These are phyloP conservation scores for Nothopassalora personata DNA, from an alignment of 2,329 filamentous ascomycete genomes.

Conservation along the genomic window DNA sequence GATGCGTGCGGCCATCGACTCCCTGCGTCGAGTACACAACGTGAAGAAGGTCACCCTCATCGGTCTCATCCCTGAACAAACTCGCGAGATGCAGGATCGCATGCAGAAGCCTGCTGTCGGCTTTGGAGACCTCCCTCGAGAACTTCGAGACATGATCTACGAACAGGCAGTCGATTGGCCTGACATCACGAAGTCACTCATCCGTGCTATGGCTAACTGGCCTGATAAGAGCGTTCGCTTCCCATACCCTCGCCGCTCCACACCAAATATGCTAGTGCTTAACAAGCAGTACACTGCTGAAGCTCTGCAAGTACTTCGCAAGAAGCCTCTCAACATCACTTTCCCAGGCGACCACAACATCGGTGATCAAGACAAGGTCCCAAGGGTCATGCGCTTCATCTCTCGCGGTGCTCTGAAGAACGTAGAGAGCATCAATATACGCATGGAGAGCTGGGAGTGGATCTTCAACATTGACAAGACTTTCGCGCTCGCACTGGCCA, in stretches of 20 bases:
- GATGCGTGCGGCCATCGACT: slow-evolving; percentile 13
- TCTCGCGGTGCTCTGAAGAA: slow-evolving; percentile 16
- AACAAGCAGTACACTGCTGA: slow-evolving; percentile 33
- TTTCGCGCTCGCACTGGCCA: slow-evolving; percentile 13
- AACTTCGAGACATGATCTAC: slow-evolving; percentile 30
- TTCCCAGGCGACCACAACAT: slow-evolving; percentile 14
- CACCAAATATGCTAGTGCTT: slow-evolving; percentile 33
- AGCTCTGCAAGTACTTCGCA: slow-evolving; percentile 25
- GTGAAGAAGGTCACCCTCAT: slow-evolving; percentile 22
- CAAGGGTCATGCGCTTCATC: slow-evolving; percentile 24
- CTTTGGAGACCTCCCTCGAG: slow-evolving; percentile 25
- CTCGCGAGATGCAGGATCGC: slow-evolving; percentile 18
- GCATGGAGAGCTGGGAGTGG: slow-evolving; percentile 27
- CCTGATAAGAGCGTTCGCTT: slow-evolving; percentile 4
- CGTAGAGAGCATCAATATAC: slow-evolving; percentile 21
- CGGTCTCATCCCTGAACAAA: slow-evolving; percentile 21
- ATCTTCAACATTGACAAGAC: slow-evolving; percentile 19
- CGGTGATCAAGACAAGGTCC: slow-evolving; percentile 4
- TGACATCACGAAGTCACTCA: slow-evolving; percentile 17
- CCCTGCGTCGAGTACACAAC: slow-evolving; percentile 18
- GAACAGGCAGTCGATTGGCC: slow-evolving; percentile 21
- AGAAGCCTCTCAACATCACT: slow-evolving; percentile 26
- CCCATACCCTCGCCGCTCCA: slow-evolving; percentile 17
- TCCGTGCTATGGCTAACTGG: slow-evolving; percentile 16
- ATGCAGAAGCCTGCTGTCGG: slow-evolving; percentile 18